Percentiles rank a stretch among this genome's conserved stretches.
phyloP scores from a whole-genome alignment of 2,329 filamentous ascomycete species.

The Boeremia exigua region DNA sequence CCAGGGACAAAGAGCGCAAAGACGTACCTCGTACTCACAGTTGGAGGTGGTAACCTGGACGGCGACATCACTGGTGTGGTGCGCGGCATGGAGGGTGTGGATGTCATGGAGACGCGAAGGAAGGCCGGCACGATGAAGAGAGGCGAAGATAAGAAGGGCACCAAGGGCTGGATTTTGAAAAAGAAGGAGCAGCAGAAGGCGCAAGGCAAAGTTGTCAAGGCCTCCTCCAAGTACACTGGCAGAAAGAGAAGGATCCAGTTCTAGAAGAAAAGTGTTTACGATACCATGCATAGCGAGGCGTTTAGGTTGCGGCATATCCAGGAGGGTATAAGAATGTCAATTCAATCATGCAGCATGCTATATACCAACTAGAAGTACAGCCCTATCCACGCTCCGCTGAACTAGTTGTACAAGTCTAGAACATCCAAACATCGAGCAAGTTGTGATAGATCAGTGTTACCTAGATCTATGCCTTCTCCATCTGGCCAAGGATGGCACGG shows the following conservation, averaged over 20 bases:
- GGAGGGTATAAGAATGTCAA: conserved; percentile 40
- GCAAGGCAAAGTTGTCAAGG: conserved; percentile 94
- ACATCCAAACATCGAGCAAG: conserved; percentile 33
- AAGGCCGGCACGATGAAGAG: conserved; percentile 59
- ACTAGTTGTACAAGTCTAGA: conserved; percentile 42
- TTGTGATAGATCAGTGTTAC: conserved; percentile 25
- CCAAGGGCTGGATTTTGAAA: conserved; percentile 80
- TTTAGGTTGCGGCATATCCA: conserved; percentile 31
- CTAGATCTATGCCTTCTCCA: conserved; percentile 67
- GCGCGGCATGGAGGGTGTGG: conserved; percentile 84
- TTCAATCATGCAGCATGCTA: conserved; percentile 48
- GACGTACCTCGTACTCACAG: conserved; percentile 92
- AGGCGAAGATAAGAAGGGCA: conserved; percentile 75
- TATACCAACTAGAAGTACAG: conserved; percentile 52
- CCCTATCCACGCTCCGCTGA: conserved; percentile 44
- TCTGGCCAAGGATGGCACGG: conserved; percentile 89
- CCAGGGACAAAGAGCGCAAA: conserved; percentile 96
- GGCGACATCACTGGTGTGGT: conserved; percentile 90
- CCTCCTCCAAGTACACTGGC: conserved; percentile 90
- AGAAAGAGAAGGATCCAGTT: conserved; percentile 83
- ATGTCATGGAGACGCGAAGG: conserved; percentile 66
- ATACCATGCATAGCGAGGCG: conserved; percentile 46
- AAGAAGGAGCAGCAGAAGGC: conserved; percentile 94
- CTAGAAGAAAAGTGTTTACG: conserved; percentile 51
- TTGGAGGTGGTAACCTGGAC: conserved; percentile 70